A percentile compares a stretch with the other conserved stretches of the same genome.
These are phyloP conservation scores for Blastobotrys peoriensis DNA, from an alignment of 805 yeast species.

Conservation along the genomic window DNA sequence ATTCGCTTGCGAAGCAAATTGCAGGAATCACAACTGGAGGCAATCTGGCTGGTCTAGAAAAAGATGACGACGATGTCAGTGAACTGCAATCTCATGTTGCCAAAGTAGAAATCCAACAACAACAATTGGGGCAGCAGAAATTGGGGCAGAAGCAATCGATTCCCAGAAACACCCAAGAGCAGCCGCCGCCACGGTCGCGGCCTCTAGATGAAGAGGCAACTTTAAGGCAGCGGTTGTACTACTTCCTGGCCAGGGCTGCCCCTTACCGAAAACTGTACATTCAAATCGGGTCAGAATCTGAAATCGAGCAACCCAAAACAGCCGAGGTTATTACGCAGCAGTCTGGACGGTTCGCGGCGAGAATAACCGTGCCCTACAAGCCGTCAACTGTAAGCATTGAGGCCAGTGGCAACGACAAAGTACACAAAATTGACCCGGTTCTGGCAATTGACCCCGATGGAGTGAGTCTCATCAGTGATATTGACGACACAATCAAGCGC, in stretches of 20 bases:
- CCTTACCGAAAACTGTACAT: conserved; percentile 51
- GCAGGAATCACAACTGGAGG: conserved; percentile 32
- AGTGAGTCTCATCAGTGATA: conserved; percentile 75
- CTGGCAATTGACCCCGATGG: conserved; percentile 42
- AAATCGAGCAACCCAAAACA: background rate
- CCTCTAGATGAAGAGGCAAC: conserved; percentile 2
- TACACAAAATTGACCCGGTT: conserved; percentile 43
- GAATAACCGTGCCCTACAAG: conserved; percentile 48
- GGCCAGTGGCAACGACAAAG: conserved; percentile 26
- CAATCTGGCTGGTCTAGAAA: background rate
- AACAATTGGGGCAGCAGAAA: background rate
- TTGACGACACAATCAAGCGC: conserved; percentile 87
- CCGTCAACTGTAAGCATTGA: conserved; percentile 47
- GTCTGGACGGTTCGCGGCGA: conserved; percentile 58
- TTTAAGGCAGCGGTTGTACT: background rate
- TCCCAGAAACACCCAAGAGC: background rate
- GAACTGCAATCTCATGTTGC: background rate
- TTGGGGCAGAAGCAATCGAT: background rate
- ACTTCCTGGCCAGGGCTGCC: conserved; percentile 38
- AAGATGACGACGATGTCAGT: background rate
- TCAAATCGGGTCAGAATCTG: conserved; percentile 40
- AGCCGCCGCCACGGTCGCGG: background rate
- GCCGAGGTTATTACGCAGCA: conserved; percentile 48
- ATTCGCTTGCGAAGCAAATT: conserved; percentile 64
- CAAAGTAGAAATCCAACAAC: background rate